Percentiles rank a stretch among this genome's conserved stretches.
These are phyloP conservation scores for Nakazawaea sp. DNA, from an alignment of 805 yeast species.

Conservation along the genomic window DNA sequence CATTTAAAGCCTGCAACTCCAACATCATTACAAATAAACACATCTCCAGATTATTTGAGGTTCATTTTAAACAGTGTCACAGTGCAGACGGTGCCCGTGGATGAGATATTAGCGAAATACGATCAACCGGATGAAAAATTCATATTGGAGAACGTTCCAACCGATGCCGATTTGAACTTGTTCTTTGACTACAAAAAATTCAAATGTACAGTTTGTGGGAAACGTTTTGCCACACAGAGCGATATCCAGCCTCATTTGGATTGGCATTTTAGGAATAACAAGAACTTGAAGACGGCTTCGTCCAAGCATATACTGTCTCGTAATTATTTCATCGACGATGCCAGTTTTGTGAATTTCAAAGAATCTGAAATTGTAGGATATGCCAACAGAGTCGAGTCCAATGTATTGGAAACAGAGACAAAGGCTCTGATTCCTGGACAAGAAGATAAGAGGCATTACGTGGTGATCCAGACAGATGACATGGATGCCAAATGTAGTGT, in stretches of 20 bases:
- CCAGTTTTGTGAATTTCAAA: slow-evolving; percentile 66
- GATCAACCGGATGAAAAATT: slow-evolving; percentile 27
- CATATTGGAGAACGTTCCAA: slow-evolving; percentile 29
- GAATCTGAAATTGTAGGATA: slow-evolving; percentile 56
- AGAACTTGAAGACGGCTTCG: slow-evolving; percentile 49
- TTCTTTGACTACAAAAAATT: slow-evolving; percentile 49
- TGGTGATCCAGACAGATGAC: slow-evolving; percentile 42
- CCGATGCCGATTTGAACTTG: slow-evolving; percentile 24
- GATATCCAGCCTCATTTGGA: slow-evolving; percentile 76
- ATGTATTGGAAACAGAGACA: not conserved
- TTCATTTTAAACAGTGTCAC: slow-evolving; percentile 6
- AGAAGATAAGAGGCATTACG: slow-evolving; percentile 17
- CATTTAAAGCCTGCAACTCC: not conserved
- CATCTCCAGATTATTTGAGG: slow-evolving; percentile 3
- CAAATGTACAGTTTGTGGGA: slow-evolving; percentile 88
- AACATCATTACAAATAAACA: not conserved
- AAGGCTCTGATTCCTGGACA: not conserved
- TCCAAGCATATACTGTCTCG: slow-evolving; percentile 58
- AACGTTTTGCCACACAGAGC: slow-evolving; percentile 60
- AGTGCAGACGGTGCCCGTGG: not conserved
- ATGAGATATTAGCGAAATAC: slow-evolving; percentile 3
- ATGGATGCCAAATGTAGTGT: slow-evolving; percentile 58
- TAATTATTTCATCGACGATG: slow-evolving; percentile 72
- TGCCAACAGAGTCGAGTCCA: slow-evolving; percentile 13
- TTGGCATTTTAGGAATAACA: slow-evolving; percentile 94